phyloP scores from a whole-genome alignment of 805 yeast species.

The Cyberlindnera mississippiensis region DNA sequence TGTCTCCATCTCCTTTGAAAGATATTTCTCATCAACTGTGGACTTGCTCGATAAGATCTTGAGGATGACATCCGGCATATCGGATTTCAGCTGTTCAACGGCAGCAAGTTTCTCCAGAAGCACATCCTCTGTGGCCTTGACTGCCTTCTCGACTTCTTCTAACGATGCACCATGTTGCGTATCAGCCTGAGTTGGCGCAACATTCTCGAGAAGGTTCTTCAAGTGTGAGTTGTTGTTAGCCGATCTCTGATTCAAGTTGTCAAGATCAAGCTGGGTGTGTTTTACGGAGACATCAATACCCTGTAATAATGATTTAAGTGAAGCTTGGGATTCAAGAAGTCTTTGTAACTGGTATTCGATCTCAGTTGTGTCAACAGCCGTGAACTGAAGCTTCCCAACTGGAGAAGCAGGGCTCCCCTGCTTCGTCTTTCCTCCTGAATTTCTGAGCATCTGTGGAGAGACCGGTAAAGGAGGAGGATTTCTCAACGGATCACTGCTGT shows the following conservation, averaged over 20 bases:
- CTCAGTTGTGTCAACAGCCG: constrained; percentile 20
- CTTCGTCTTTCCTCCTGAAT: constrained; percentile 15
- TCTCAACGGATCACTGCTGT: constrained; percentile 36
- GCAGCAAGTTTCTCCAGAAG: neutral
- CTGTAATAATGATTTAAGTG: constrained; percentile 30
- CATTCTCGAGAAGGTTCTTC: constrained; percentile 25
- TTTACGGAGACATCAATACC: constrained; percentile 26
- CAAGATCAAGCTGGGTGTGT: constrained; percentile 28
- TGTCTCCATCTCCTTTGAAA: neutral
- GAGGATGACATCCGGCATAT: neutral
- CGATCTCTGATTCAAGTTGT: constrained; percentile 26
- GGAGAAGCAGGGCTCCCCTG: constrained; percentile 12
- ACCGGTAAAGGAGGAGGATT: constrained; percentile 40
- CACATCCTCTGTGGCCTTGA: neutral
- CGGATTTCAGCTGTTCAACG: neutral
- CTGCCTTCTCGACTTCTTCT: neutral
- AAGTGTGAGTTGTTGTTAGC: constrained; percentile 27
- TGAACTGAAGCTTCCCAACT: constrained; percentile 24
- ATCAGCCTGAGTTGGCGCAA: constrained; percentile 6
- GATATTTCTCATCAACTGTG: neutral
- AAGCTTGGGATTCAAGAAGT: constrained; percentile 28
- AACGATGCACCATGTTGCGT: neutral
- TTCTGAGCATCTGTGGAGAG: constrained; percentile 35
- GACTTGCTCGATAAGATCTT: neutral
- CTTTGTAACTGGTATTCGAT: constrained; percentile 26